Percentiles rank a stretch among this genome's conserved stretches.
Conservation (phyloP, 106 monocot genomes). For the Iris macrosiphon region DNA sequence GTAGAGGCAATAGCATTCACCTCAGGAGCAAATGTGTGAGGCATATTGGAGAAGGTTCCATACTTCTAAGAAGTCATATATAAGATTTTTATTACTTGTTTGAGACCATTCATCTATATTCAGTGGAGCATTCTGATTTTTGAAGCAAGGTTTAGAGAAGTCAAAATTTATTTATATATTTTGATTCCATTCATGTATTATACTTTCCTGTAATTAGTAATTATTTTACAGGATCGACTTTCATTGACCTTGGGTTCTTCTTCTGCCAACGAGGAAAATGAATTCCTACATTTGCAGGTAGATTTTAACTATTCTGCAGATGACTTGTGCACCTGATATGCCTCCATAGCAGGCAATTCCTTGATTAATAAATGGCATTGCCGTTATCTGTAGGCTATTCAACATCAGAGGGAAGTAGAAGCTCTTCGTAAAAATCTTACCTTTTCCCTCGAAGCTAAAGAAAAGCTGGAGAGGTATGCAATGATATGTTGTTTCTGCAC, state of each 20-base stretch:
- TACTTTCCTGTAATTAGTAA: no score
- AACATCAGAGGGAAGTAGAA: constrained; percentile 74
- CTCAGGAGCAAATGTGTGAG: no score
- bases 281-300: constrained; percentile 80
- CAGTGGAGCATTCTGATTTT: no score
- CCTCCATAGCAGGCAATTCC: no score
- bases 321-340: background rate
- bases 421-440: constrained; percentile 65
- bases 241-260: constrained; percentile 67
- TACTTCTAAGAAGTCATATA: no score
- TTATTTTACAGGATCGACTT: constrained; percentile 42
- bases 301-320: background rate
- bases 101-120: no score
- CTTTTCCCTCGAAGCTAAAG: constrained; percentile 68
- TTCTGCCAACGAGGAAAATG: constrained; percentile 70
- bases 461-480: constrained; percentile 69
- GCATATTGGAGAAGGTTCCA: no score
- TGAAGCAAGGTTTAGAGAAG: no score
- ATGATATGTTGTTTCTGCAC: background rate
- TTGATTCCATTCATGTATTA: no score
- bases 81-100: no score
- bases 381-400: constrained; percentile 59
- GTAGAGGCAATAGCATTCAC: no score
- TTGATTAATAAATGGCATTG: background rate
- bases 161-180: no score